These are phyloP conservation scores for Cucumis melo DNA, from an alignment of 306 rosid genomes.

Conservation along the genomic window DNA sequence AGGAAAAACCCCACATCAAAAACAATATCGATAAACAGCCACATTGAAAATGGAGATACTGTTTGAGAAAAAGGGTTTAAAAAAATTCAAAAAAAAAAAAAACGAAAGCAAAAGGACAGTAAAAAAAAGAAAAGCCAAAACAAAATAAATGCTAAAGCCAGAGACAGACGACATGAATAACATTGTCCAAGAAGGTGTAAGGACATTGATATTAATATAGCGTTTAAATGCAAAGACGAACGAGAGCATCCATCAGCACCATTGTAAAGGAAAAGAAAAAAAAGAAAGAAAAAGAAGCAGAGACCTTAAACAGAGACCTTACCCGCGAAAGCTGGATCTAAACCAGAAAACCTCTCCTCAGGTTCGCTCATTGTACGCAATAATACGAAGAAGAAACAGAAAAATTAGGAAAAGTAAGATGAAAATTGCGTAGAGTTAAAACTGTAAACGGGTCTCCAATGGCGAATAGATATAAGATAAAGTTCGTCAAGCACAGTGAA, in stretches of 20 bases:
- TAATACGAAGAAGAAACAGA: background rate
- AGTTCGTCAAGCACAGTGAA: background rate
- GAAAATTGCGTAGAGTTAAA: conserved; percentile 5
- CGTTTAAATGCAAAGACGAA: conserved; percentile 1
- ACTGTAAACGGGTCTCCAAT: background rate
- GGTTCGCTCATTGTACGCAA: conserved; percentile 31
- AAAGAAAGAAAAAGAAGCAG: too few relatives aligned
- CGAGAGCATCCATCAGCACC: background rate
- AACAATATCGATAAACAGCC: background rate
- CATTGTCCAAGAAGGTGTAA: conserved; percentile 2
- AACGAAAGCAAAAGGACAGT: background rate
- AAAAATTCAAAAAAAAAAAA: background rate
- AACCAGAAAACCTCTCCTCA: conserved; percentile 24
- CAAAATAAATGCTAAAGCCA: conserved; percentile 5
- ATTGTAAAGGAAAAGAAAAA: background rate
- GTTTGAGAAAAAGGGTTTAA: background rate
- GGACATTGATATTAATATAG: background rate
- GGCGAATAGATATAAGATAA: background rate
- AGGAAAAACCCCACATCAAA: background rate
- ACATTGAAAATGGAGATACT: background rate
- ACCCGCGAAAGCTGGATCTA: conserved; percentile 42
- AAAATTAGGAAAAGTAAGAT: background rate
- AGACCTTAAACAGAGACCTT: background rate
- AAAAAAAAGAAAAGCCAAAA: conserved; percentile 3
- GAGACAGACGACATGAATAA: background rate